Evolutionary conservation across 106 monocot species (phyloP).

Genomic region (Cymbidium sinense): DNA sequence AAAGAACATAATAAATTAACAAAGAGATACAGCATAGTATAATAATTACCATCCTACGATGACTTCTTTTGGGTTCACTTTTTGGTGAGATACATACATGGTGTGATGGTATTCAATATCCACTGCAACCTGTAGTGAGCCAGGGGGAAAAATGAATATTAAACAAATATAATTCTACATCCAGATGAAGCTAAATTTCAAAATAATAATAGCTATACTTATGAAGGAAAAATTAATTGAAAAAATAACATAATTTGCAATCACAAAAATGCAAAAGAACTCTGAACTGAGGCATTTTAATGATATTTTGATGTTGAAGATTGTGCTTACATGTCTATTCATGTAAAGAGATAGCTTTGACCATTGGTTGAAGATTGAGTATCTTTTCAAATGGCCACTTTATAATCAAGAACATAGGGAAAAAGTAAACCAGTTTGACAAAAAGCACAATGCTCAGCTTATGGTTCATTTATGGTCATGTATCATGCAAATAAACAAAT

Average conservation of each 20-base stretch:
- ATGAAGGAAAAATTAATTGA: not conserved
- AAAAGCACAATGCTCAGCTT: not conserved
- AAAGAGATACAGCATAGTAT: not conserved
- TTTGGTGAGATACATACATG: slow-evolving; percentile 57
- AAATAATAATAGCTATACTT: not conserved
- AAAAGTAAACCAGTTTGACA: not conserved
- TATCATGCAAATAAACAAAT: not conserved
- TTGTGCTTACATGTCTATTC: not conserved
- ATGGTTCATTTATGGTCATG: not conserved
- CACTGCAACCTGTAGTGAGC: slow-evolving; percentile 44
- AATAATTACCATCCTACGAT: slow-evolving; percentile 61
- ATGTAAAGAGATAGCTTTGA: not conserved
- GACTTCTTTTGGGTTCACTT: slow-evolving; percentile 66
- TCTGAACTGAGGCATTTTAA: not conserved
- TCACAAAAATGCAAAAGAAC: not conserved
- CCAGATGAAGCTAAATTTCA: not conserved
- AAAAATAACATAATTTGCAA: not conserved
- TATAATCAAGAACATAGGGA: not conserved
- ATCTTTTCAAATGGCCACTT: not conserved
- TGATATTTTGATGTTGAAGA: not conserved
- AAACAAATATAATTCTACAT: not conserved
- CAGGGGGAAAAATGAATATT: not conserved
- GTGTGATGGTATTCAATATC: slow-evolving; percentile 72
- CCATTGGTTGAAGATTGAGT: not conserved
- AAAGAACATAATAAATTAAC: not conserved